A percentile compares a stretch with the other conserved stretches of the same genome.
Conservation (phyloP, 805 yeast genomes). For the Candida palmyrensis region DNA sequence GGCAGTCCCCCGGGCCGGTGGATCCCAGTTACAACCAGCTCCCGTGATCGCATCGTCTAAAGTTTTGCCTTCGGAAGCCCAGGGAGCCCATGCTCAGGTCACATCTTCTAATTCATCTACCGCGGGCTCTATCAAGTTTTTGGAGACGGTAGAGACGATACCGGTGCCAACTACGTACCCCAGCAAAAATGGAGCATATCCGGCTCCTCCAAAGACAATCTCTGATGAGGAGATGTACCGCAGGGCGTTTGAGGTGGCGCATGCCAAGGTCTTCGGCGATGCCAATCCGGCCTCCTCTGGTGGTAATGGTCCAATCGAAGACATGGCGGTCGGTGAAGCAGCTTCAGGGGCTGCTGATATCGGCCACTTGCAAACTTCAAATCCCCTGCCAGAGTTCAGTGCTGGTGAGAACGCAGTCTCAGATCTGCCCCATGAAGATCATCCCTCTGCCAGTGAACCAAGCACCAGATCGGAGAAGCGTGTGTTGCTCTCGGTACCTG, state of each 20-base stretch:
- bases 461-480: too few species aligned
- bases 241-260: slow-evolving; percentile 51
- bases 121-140: slow-evolving; percentile 31
- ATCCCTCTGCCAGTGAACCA: too few species aligned
- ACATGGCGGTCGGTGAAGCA: not conserved
- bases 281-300: too few species aligned
- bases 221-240: slow-evolving; percentile 51
- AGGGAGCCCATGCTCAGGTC: not conserved
- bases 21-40: slow-evolving; percentile 1
- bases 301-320: not conserved
- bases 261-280: slow-evolving; percentile 54
- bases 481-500: too few species aligned
- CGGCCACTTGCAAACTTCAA: too few species aligned
- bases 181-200: too few species aligned
- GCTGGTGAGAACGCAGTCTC: too few species aligned
- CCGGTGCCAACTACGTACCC: slow-evolving; percentile 14
- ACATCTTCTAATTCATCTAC: slow-evolving; percentile 13
- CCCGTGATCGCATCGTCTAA: slow-evolving; percentile 2
- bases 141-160: slow-evolving; percentile 34
- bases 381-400: too few species aligned
- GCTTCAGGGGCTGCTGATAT: too few species aligned
- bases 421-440: too few species aligned
- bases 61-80: not conserved
- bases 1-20: not conserved
- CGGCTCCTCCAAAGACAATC: slow-evolving; percentile 10